Base-by-base conservation (phyloP, 228 moss, liverwort and hornwort species). In the Sphagnum magellanicum region DNA sequence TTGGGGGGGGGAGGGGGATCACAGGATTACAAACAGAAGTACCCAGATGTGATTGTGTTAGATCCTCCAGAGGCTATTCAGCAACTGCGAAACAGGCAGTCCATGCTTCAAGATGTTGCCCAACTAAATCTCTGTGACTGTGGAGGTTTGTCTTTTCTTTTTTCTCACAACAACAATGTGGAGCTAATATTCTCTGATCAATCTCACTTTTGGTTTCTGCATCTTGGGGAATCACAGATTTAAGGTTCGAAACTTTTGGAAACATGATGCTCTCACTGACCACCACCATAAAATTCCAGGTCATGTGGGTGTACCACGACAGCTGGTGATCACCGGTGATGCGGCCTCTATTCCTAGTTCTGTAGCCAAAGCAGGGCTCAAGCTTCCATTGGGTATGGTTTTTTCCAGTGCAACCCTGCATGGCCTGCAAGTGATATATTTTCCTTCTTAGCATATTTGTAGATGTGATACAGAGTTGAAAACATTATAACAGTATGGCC, bases 91-190 rank as follows among this genome's bases (percentile, higher is more conserved):
- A 85, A 70, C 53, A 74, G 79, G 53, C 81, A 85, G 67, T 81
- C 81, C 58, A 85, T 85, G 85, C 71, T 81, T 53, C 74, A 81
- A 74, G 81, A 85, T 73, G 85, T 81, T 55, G 85, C 72, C 59
- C 81, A 81, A 59, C 72, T 81, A 70, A 79, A 81, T 70, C 79
- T 81, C 61, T 60, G 81, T 70, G 79, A 78, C 70, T 81, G 81
- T 74, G 79, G 74, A 70, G 81, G 85, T 81, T 32, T 32, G 32
- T 32, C 32, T 32, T 32, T 32, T 32, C 32, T 32, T 32, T 32
- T 32, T 32, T 32, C 32, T 32, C 32, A 32, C 32, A 32, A 32
- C 3, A 32, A 32, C 32, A 32, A 32, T 32, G 3, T 32, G 32
- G 32, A 32, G 32, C 32, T 32, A 32, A 32, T 32, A 32, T 32